Evolutionary conservation across 208 protist genomes (phyloP), one percentile per base, ranked within the genome.

Genomic region (Vickermania ingenoplastis): DNA sequence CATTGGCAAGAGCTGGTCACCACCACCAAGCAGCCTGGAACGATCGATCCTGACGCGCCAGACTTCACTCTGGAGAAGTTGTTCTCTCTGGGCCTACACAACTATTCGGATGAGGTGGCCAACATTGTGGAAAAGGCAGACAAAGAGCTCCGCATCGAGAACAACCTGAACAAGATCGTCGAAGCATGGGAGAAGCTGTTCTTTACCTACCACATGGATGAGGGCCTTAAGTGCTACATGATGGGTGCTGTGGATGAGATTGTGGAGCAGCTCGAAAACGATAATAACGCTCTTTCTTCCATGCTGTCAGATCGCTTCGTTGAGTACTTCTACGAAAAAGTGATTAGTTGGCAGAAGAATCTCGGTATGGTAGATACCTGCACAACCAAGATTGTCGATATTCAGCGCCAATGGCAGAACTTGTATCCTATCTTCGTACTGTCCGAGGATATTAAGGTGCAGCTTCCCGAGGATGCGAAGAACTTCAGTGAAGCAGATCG

Each of bases 341-440:
- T 99, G 11, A 75, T 97, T 22, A 73, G 77, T 23, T 99, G 98
- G 96, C 95, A 98, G 71, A 91, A 87, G 56, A 95, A 95, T 59
- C 84, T 99, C 4, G 93, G 92, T 13, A 83, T 86, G 0, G 96
- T 98, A 13, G 96, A 98, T 64, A 97, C 91, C 4, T 97, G 98
- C 67, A 97, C 97, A 3, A 84, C 69, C 27, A 94, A 97, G 64
- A 98, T 95, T 91, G 69, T 97, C 22, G 87, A 97, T 22, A 97
- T 99, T 48, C 97, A 99, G 76, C 76, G 91, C 25, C 94, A 97
- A 65, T 99, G 97, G 97, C 83, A 86, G 73, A 98, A 98, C 63
- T 77, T 99, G 30, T 98, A 97, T 72, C 92, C 94, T 41, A 99
- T 99, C 64, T 99, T 99, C 73, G 94, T 98, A 31, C 88, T 97